Percentiles rank a stretch among this genome's conserved stretches.
Conservation (phyloP, 495 filamentous ascomycete species). For the Aspergillus bridgeri region DNA sequence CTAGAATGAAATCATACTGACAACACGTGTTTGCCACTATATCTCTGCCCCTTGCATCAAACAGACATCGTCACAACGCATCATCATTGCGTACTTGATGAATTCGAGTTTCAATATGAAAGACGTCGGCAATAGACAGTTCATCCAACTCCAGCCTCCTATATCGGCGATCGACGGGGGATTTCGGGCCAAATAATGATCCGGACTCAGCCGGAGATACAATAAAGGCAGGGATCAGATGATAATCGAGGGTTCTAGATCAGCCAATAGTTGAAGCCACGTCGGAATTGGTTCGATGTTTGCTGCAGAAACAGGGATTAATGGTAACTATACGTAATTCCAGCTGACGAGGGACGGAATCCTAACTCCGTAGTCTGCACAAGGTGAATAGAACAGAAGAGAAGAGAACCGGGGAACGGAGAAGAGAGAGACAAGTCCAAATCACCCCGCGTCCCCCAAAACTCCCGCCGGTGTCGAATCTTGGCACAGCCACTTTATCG, state of each 20-base stretch:
- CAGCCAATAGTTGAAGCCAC: not conserved
- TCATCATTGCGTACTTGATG: not conserved
- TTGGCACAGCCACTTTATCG: constrained; percentile 4
- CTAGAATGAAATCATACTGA: not conserved
- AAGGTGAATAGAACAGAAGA: not conserved
- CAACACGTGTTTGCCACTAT: not conserved
- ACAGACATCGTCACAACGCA: not conserved
- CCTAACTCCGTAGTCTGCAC: not conserved
- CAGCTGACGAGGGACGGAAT: too few species aligned
- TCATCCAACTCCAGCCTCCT: not conserved
- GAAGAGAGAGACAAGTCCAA: not conserved
- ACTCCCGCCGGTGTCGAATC: not conserved
- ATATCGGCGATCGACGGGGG: not conserved
- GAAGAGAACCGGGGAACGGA: not conserved
- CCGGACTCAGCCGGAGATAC: not conserved
- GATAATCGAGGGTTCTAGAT: not conserved
- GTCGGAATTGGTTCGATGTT: not conserved
- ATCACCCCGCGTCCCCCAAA: too few species aligned
- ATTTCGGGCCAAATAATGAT: not conserved
- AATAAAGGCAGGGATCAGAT: not conserved
- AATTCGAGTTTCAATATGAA: too few species aligned
- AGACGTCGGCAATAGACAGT: too few species aligned
- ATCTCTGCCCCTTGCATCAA: not conserved
- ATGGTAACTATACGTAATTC: too few species aligned
- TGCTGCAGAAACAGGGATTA: not conserved